A percentile compares a stretch with the other conserved stretches of the same genome.
phyloP scores from a whole-genome alignment of 1,284 basidiomycete genomes.

The Leccinum subfulvum region DNA sequence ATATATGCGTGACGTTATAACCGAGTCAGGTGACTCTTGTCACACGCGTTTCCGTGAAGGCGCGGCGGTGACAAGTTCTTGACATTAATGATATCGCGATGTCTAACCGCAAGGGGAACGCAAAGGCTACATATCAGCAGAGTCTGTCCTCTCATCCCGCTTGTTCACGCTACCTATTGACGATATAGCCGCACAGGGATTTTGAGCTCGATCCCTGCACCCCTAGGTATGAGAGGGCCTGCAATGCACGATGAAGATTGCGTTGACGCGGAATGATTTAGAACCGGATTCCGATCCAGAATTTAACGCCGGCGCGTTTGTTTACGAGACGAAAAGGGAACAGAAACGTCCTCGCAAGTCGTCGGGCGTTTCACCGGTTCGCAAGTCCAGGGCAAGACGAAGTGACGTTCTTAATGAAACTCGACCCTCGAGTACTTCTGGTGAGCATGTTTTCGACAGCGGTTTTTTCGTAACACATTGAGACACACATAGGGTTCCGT shows the following conservation, averaged over 20 bases:
- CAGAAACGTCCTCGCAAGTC: slow-evolving; percentile 23
- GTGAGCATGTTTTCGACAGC: slow-evolving; percentile 8
- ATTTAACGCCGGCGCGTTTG: slow-evolving; percentile 46
- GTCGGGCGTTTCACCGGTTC: slow-evolving; percentile 15
- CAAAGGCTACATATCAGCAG: slow-evolving; percentile 20
- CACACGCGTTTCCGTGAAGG: slow-evolving; percentile 16
- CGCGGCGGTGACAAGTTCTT: slow-evolving; percentile 6
- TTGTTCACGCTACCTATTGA: slow-evolving; percentile 4
- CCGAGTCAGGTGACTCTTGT: slow-evolving; percentile 17
- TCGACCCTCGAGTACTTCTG: slow-evolving; percentile 7
- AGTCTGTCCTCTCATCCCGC: slow-evolving; percentile 12
- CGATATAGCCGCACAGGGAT: slow-evolving; percentile 12
- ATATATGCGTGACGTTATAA: not conserved
- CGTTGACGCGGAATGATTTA: slow-evolving; percentile 7
- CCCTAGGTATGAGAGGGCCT: slow-evolving; percentile 23
- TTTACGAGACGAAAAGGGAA: slow-evolving; percentile 38
- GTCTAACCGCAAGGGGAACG: slow-evolving; percentile 16
- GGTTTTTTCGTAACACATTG: not conserved
- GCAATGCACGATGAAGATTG: not conserved
- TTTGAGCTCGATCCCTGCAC: slow-evolving; percentile 30
- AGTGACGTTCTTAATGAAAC: slow-evolving; percentile 4
- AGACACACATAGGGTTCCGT: slow-evolving; percentile 3
- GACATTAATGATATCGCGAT: not conserved
- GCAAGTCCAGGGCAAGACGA: slow-evolving; percentile 16
- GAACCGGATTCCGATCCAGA: slow-evolving; percentile 55